Evolutionary conservation across 805 yeast species (phyloP), one percentile per base, ranked within the genome.

Genomic region (Ogataea pignaliae): DNA sequence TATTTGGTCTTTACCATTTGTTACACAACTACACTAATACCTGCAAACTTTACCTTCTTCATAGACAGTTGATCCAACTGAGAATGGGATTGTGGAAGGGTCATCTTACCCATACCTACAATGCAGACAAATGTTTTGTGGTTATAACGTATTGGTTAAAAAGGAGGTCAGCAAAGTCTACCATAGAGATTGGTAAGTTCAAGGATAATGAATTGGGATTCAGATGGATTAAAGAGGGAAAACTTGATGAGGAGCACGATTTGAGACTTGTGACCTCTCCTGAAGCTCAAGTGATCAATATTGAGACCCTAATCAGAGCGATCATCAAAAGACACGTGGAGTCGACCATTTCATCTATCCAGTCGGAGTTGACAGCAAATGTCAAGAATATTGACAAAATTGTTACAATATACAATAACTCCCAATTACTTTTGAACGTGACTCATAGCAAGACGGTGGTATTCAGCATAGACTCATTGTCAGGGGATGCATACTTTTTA

Each of bases 121-220:
- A 71, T 45, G 70, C 81, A 11, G 80, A 78, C 10, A 70, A 72
- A 43, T 74, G 80, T 21, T 61, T 73, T 16, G 74, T 87, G 11
- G 60, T 72, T 3, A 68, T 86, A 2, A 73, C 76, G 39, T 87
- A 85, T 61, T 87, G 95, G 91, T 69, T 73, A 9, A 70, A 68
- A 45, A 66, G 75, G 37, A 75, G 71, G 29, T 66, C 71, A 39
- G 70, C 73, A 54, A 70, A 70, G 38, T 78, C 83, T 2, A 72
- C 73, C 36, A 69, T 83, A 29, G 86, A 83, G 50, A 73, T 85
- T 40, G 86, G 87, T 0, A 64, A 81, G n/a, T 51, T 55, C 21
- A 75, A 72, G 51, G 58, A 63, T 18, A 68, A 74, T 50, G 69
- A 73, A 29, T 62, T 83, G 28, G 73, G 73, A 28, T 75, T 76